Evolutionary conservation across 1,284 basidiomycete species (phyloP), one percentile per base, ranked within the genome.

Genomic region (Ceratobasidium papillatum): DNA sequence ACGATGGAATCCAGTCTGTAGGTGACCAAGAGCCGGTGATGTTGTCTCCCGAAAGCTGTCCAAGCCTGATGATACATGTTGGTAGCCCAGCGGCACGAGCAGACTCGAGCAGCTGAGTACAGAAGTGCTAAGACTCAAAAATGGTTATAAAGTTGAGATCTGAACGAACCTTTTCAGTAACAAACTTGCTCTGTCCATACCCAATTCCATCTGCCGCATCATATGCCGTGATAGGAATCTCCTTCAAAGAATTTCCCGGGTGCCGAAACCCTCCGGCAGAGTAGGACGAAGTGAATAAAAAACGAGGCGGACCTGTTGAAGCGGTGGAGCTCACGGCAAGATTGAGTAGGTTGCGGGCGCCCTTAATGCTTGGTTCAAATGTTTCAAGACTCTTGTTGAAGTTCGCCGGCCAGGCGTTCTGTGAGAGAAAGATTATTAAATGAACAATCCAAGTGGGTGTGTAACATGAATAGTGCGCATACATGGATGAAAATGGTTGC

Each of bases 401-500:
- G 62, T 77, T 72, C 19, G 77, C 66, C 30, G 51, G 62, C 77
- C 36, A 77, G 80, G 82, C 83, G 58, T 79, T 84, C 75, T 84
- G 41, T 19, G 3, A 47, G 19, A 47, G 19, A 27, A 49, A 34
- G 63, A 12, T 1, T 11, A 14, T 32, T 12, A 22, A 7, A 64
- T 17, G 27, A 56, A 30, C 32, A 4, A 56, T 58, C 5, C 9
- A 32, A n/a, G n/a, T n/a, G n/a, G n/a, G n/a, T n/a, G n/a, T n/a
- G n/a, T n/a, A n/a, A n/a, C n/a, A n/a, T n/a, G n/a, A n/a, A n/a
- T n/a, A n/a, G n/a, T n/a, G n/a, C n/a, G 19, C 63, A 49, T 17
- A 65, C 63, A 76, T 84, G 83, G 11, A 84, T 78, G 74, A 84
- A 80, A 54, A 80, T 78, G 2, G 82, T 84, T 22, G 82, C 79